Percentiles rank a stretch among this genome's conserved stretches.
Conservation (phyloP, 495 filamentous ascomycete genomes). For the Neurospora tetraspora region DNA sequence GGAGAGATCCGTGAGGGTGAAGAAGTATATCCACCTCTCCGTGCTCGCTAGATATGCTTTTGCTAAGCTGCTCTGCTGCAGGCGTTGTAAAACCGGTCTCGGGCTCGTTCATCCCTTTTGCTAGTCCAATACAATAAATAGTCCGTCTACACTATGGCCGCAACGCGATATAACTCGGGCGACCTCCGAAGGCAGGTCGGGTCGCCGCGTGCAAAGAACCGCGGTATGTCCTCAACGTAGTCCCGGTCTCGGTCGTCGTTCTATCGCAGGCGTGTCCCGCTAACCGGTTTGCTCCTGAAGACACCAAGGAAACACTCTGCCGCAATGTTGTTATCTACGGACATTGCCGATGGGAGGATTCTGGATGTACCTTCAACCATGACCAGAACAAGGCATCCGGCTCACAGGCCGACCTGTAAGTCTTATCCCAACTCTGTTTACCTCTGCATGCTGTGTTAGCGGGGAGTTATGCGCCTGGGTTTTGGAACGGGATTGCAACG, state of each 20-base stretch:
- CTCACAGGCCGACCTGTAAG: conserved; percentile 52
- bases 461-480: neutral
- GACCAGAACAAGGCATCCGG: conserved; percentile 52
- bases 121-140: conserved; percentile 6
- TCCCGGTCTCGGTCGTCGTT: conserved; percentile 1
- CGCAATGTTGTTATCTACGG: conserved; percentile 92
- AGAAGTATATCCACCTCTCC: conserved; percentile 14
- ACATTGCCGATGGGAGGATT: conserved; percentile 83
- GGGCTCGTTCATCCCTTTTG: conserved; percentile 9
- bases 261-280: neutral
- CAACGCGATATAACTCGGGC: conserved; percentile 31
- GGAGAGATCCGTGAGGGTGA: conserved; percentile 25
- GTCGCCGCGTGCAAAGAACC: conserved; percentile 41
- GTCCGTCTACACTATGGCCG: conserved; percentile 26
- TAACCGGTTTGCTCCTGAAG: conserved; percentile 12
- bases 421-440: neutral
- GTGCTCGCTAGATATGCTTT: neutral
- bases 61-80: conserved; percentile 9
- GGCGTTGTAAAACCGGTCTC: conserved; percentile 21
- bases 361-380: conserved; percentile 88
- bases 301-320: conserved; percentile 77
- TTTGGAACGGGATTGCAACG: neutral
- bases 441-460: neutral
- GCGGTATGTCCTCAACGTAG: conserved; percentile 27
- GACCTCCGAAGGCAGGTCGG: conserved; percentile 39